Evolutionary conservation across 176 grass and related monocot species (phyloP), one percentile per base, ranked within the genome.

Genomic region (Neostapfia colusana): DNA sequence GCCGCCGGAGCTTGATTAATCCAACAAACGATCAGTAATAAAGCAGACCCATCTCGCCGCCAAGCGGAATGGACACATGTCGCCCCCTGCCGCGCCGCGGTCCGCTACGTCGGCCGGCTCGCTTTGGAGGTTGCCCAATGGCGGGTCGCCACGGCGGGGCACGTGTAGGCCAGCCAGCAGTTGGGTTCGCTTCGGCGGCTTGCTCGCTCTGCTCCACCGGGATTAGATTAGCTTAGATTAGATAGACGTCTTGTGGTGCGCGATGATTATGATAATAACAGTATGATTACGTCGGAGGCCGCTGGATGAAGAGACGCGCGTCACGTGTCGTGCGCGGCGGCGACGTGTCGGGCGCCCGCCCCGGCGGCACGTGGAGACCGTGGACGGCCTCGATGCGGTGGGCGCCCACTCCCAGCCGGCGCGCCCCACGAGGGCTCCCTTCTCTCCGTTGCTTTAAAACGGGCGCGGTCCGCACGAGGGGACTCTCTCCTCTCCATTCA

Each of bases 311-410:
- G 10, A 10, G 26, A 4, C 71, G 51, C 27, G 41, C 21, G 83
- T 66, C 59, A 73, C 69, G 83, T 74, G 83, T 85, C 39, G 68
- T 13, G 8, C 28, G 53, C 2, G 67, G 38, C 48, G 25, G 76
- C 49, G 5, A 85, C 76, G 83, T 85, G 69, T 80, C 69, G 76
- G 0, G 14, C 35, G 0, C 16, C 27, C 1, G 5, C 50, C 7
- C 39, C 60, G 51, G 51, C 12, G 21, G n/a, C 75, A 4, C 4
- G 15, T 8, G 41, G 41, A 46, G 38, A 10, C 63, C 82, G 84
- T 81, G 77, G 84, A 86, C 70, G 84, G 84, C 53, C 70, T 17
- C 0, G 77, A 85, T 85, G 84, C 13, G 2, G 60, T 54, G 18
- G 41, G 73, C 1, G 53, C 62, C 70, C 79, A 74, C 71, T n/a